Evolutionary conservation across 2,329 filamentous ascomycete species (phyloP).

Genomic region (Xylaria sp.): DNA sequence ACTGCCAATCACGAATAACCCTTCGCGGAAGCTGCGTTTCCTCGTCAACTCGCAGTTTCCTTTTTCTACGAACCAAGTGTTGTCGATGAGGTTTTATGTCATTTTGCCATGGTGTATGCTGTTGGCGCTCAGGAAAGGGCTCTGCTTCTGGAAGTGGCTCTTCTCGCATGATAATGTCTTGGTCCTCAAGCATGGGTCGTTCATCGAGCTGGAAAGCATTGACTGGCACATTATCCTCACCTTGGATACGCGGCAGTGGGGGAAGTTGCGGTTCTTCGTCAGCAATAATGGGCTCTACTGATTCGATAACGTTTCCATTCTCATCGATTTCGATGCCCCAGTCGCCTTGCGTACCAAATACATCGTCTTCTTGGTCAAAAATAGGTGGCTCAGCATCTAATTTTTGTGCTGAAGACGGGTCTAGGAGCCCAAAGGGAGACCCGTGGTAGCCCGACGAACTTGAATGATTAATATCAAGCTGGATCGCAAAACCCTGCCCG

Average conservation of each 20-base stretch:
- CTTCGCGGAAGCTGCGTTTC: constrained; percentile 52
- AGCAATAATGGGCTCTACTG: constrained; percentile 42
- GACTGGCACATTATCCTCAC: constrained; percentile 29
- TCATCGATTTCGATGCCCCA: constrained; percentile 63
- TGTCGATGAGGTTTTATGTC: constrained; percentile 31
- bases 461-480: constrained; percentile 45
- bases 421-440: constrained; percentile 45
- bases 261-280: constrained; percentile 60
- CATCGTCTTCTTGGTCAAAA: constrained; percentile 50
- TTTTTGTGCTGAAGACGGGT: constrained; percentile 48
- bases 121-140: constrained; percentile 49
- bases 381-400: constrained; percentile 46
- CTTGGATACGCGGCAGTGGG: constrained; percentile 48
- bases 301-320: constrained; percentile 61
- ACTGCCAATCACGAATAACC: constrained; percentile 56
- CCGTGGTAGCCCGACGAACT: constrained; percentile 39
- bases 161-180: constrained; percentile 55
- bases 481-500: constrained; percentile 39
- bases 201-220: constrained; percentile 36
- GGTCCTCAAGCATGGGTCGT: constrained; percentile 42
- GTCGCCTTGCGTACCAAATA: constrained; percentile 52
- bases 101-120: constrained; percentile 36
- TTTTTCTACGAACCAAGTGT: constrained; percentile 42
- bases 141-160: constrained; percentile 54
- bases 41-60: constrained; percentile 46